Conservation (phyloP, 371 early-diverging fungal genomes). For the Mycotypha africana region DNA sequence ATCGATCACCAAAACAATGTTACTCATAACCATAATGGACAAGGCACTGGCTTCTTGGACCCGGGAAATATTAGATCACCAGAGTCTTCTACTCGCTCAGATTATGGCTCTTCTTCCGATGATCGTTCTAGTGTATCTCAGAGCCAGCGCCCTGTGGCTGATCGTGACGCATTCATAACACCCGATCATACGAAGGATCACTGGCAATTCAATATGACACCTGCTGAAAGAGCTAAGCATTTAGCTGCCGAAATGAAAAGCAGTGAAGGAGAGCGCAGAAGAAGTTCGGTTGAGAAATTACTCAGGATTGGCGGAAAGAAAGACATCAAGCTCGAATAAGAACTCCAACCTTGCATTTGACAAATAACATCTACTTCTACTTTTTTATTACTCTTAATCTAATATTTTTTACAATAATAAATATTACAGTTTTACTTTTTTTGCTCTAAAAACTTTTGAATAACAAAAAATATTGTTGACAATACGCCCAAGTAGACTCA, state of each 20-base stretch:
- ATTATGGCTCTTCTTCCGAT: conserved; percentile 7
- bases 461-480: no score
- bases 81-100: conserved; percentile 8
- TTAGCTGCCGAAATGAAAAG: conserved; percentile 22
- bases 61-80: no score
- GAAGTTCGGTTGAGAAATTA: conserved; percentile 6
- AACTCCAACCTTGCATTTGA: no score
- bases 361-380: no score
- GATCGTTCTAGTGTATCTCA: background rate
- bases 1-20: no score
- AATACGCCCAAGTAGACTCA: no score
- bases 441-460: no score
- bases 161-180: conserved; percentile 23
- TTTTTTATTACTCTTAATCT: no score
- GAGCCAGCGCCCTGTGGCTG: conserved; percentile 13
- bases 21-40: no score
- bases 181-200: background rate
- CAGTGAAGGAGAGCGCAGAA: conserved; percentile 3
- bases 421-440: no score
- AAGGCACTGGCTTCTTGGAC: no score
- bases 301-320: conserved; percentile 14
- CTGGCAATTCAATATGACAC: conserved; percentile 21
- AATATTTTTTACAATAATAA: background rate
- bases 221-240: conserved; percentile 25
- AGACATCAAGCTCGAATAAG: no score